Evolutionary conservation across 2,329 filamentous ascomycete genomes (phyloP), one percentile per base, ranked within the genome.

Genomic region (Neopestalotiopsis rosae): DNA sequence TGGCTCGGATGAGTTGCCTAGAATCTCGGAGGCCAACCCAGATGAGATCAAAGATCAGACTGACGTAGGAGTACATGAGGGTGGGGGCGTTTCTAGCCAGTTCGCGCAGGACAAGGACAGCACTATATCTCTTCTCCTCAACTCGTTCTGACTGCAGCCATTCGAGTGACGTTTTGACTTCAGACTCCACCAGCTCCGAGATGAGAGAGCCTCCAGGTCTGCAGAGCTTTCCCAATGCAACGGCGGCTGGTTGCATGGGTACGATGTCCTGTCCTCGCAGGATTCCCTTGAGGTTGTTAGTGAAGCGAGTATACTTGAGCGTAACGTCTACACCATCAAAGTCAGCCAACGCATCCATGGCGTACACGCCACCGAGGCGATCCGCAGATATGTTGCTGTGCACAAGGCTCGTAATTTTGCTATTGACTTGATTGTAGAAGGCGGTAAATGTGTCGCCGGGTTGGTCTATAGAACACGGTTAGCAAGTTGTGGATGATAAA

Each of bases 101-200:
- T 79, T 99, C 96, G 69, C 95, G 90, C 67, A 99, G 88, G 40
- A 97, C 91, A 30, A 99, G 88, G 7, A 97, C 95, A 20, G 96
- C 95, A 69, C 95, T 95, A 78, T 98, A 98, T 74, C 96, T 90
- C 74, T 95, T 89, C 78, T 95, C 95, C 83, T 99, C 96, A 74
- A 97, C 91, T 73, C 95, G 90, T 79, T 98, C 97, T 63, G 95
- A 95, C 78, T 98, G 95, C 68, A 99, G 89, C 93, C 95, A 98
- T 83, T 99, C 96, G 67, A 99, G 86, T 1, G 97, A 95, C 20
- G 94, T 96, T 80, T 98, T 97, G 71, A 98, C 95, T 81, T 99
- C 95, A 67, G 94, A 95, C 78, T 99, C 96, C 68, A 99, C 96
- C 67, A 99, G 86, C 80, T 98, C 95, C 7, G 95, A 97, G 59